Evolutionary conservation across 257 asterid genomes (phyloP), one percentile per base, ranked within the genome.

Genomic region (Primulina eburnea): DNA sequence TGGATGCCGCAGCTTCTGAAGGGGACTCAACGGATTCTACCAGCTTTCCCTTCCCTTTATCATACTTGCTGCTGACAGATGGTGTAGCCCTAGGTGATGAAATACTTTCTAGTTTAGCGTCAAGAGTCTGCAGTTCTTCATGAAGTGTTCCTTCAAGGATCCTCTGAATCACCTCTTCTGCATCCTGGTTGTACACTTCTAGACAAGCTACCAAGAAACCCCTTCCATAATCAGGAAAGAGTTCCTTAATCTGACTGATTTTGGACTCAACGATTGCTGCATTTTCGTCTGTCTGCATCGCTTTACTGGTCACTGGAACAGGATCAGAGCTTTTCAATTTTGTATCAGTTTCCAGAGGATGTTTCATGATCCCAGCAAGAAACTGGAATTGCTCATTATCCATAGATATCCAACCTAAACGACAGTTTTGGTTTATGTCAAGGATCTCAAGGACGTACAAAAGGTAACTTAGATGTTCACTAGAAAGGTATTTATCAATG

Each of bases 161-260:
- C 78, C 99, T 85, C 83, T 94, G 99, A 75, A 94, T 89, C 38
- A 94, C 99, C 73, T 87, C 96, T 79, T 94, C 97, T 20, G 97
- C 80, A 71, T 89, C 83, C 38, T 85, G 91, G 86, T 94, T 89
- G 73, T 89, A 94, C 32, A 87, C 96, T 80, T 91, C 97, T 40
- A 94, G 99, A 77, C 97, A 94, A 63, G 92, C 95, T 59, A 81
- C 85, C 75, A 94, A 75, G 85, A 83, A 94, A 29, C 97, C 97
- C 58, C 83, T 86, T 20, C 99, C 99, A 71, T 89, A 89, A 58
- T 89, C 90, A 0, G 97, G 99, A 80, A 94, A 89, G 47, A 94
- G 88, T 73, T 94, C 99, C 75, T 76, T 91, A 77, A 94, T 91
- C 85, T 94, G 99, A 81, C 92, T 91, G 78, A 94, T 88, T 82